phyloP scores from a whole-genome alignment of 1,139 yeast genomes.

The Saccharomyces hybrid region DNA sequence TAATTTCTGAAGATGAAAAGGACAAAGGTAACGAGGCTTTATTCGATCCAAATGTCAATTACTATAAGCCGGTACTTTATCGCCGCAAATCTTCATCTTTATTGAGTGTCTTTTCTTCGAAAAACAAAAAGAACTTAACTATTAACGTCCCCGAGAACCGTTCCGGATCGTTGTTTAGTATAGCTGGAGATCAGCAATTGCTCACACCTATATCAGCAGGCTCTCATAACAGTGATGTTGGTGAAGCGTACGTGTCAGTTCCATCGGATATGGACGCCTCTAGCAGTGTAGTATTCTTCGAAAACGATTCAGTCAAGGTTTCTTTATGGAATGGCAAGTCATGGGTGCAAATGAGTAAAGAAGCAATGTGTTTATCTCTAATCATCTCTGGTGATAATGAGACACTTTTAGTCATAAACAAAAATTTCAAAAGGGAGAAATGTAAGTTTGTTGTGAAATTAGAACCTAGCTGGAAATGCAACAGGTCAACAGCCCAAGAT shows the following conservation, averaged over 20 bases:
- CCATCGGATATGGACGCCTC: slow-evolving; percentile 11
- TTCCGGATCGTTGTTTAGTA: slow-evolving; percentile 5
- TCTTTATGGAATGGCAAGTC: slow-evolving; percentile 21
- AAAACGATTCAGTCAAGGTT: slow-evolving; percentile 11
- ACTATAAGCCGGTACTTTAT: slow-evolving; percentile 19
- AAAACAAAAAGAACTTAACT: slow-evolving; percentile 11
- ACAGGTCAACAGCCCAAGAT: slow-evolving; percentile 31
- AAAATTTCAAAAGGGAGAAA: slow-evolving; percentile 35
- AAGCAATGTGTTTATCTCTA: slow-evolving; percentile 30
- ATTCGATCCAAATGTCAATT: slow-evolving; percentile 17
- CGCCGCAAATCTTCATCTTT: slow-evolving; percentile 19
- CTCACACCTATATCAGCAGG: slow-evolving; percentile 3
- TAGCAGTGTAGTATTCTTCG: slow-evolving; percentile 11
- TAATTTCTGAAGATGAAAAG: slow-evolving; percentile 14
- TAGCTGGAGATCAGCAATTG: slow-evolving; percentile 5
- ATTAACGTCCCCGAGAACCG: slow-evolving; percentile 8
- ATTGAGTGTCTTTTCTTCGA: slow-evolving; percentile 17
- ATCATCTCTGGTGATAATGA: slow-evolving; percentile 85
- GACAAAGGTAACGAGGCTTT: slow-evolving; percentile 1
- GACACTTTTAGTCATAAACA: slow-evolving; percentile 78
- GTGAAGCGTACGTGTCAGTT: slow-evolving; percentile 4
- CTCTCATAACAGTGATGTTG: neutral
- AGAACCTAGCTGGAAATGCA: slow-evolving; percentile 20
- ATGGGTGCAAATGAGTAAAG: slow-evolving; percentile 17
- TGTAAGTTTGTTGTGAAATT: slow-evolving; percentile 17